Evolutionary conservation across 495 filamentous ascomycete species (phyloP), one percentile per base, ranked within the genome.

Genomic region (Xylaria scruposa): DNA sequence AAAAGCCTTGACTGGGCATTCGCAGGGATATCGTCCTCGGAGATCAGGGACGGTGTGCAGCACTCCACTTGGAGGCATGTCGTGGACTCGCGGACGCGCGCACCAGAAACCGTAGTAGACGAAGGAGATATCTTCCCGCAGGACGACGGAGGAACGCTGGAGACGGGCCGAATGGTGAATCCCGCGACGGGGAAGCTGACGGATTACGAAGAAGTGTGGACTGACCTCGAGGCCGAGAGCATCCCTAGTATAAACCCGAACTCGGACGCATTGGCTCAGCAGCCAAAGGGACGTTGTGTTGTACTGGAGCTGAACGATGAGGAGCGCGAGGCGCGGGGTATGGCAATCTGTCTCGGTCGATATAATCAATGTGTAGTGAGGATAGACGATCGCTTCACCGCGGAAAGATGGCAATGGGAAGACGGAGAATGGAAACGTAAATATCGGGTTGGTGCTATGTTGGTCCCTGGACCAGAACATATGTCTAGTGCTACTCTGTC

Each of bases 141-240:
- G 40, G 70, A 73, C 1, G 78, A 84, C 40, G 83, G 83, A 4
- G 33, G 13, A 8, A 81, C 79, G 9, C 70, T 90, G 36, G 88
- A 90, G 67, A 83, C 69, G 62, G 88, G 88, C 5, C 72, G 61
- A 2, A 87, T 87, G 81, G 72, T 83, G 12, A 85, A 89, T 63
- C 83, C 84, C 0, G 82, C 71, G 3, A 83, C 78, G 5, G 81
- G 86, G 0, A 13, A 72, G 7, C 75, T 80, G 68, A 79, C 80
- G 10, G 81, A 82, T 0, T 90, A 90, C 67, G 86, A 90, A 70
- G 88, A 90, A 74, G 33, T 85, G 1, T 90, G 88, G 88, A 68
- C 63, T 21, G 76, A 76, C 12, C 76, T 75, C 26, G 68, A 72
- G 17, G 51, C 75, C 8, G 78, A 83, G 60, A 72, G 71, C 10